phyloP scores from a whole-genome alignment of 345 rosid genomes.

The Arabis hirsuta region DNA sequence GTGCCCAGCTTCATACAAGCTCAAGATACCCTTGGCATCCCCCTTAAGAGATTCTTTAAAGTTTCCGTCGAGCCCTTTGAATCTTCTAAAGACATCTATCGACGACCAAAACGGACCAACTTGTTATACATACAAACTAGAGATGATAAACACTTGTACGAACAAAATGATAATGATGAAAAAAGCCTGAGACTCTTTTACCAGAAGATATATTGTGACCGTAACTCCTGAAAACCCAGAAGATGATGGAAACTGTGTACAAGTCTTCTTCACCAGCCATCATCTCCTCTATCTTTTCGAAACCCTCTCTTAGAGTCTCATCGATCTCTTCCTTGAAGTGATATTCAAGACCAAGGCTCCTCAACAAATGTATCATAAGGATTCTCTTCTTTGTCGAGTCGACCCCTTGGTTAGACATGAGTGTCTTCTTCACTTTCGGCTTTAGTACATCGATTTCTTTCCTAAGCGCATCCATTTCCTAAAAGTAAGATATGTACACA shows the following conservation, averaged over 20 bases:
- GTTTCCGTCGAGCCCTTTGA: conserved; percentile 31
- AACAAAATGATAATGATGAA: no score
- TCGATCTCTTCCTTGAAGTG: conserved; percentile 21
- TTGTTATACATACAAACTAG: not conserved
- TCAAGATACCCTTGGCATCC: conserved; percentile 41
- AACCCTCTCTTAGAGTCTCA: not conserved
- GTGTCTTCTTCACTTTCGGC: not conserved
- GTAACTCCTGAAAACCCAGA: not conserved
- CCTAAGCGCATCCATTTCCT: conserved; percentile 16
- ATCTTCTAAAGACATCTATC: conserved; percentile 40
- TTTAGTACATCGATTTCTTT: conserved; percentile 5
- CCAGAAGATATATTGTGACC: conserved; percentile 8
- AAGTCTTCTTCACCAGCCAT: not conserved
- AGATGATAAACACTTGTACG: not conserved
- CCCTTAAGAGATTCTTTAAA: conserved; percentile 10
- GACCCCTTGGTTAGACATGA: not conserved
- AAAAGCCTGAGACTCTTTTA: not conserved
- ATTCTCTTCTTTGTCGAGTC: not conserved
- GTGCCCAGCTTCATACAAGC: conserved; percentile 44
- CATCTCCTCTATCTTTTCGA: conserved; percentile 8
- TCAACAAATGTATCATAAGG: conserved; percentile 8
- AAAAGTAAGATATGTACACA: not conserved
- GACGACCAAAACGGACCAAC: not conserved
- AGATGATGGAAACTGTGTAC: conserved; percentile 16
- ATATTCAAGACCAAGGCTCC: conserved; percentile 16